These are phyloP conservation scores for Alternaria atra DNA, from an alignment of 2,329 filamentous ascomycete genomes.

Conservation along the genomic window DNA sequence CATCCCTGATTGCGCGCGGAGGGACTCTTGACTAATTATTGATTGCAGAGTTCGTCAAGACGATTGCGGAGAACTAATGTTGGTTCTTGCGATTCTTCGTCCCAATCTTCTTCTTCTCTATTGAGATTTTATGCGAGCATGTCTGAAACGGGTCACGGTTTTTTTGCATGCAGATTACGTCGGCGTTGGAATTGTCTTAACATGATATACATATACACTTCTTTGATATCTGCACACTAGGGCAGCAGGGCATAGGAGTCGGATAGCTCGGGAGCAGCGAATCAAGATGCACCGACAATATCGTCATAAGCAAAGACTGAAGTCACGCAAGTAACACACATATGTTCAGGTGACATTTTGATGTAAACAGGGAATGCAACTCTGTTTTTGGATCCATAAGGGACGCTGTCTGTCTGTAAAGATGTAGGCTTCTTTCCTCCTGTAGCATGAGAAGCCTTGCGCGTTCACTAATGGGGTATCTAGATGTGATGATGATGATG, in stretches of 20 bases:
- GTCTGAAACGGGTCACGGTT: constrained; percentile 35
- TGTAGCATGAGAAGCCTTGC: constrained; percentile 45
- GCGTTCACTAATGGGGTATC: constrained; percentile 46
- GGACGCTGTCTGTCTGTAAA: constrained; percentile 36
- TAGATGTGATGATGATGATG: constrained; percentile 18
- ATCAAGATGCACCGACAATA: neutral
- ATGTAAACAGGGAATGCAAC: constrained; percentile 10
- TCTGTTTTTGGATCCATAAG: constrained; percentile 45
- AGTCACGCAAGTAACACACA: constrained; percentile 3
- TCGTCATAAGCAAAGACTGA: constrained; percentile 3
- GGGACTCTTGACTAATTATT: constrained; percentile 2
- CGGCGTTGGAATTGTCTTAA: constrained; percentile 38
- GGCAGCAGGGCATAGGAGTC: constrained; percentile 3
- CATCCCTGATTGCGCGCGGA: neutral
- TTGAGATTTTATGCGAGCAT: constrained; percentile 21
- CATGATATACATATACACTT: constrained; percentile 7
- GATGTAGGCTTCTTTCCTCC: constrained; percentile 30
- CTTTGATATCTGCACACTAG: constrained; percentile 11
- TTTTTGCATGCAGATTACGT: constrained; percentile 34
- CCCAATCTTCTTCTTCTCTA: neutral
- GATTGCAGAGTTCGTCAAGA: constrained; percentile 50
- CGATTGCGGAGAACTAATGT: constrained; percentile 50
- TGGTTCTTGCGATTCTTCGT: neutral
- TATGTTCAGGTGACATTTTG: neutral
- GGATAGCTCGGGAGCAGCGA: neutral